Conservation (phyloP, 2,329 filamentous ascomycete species). For the Colletotrichum godetiae region DNA sequence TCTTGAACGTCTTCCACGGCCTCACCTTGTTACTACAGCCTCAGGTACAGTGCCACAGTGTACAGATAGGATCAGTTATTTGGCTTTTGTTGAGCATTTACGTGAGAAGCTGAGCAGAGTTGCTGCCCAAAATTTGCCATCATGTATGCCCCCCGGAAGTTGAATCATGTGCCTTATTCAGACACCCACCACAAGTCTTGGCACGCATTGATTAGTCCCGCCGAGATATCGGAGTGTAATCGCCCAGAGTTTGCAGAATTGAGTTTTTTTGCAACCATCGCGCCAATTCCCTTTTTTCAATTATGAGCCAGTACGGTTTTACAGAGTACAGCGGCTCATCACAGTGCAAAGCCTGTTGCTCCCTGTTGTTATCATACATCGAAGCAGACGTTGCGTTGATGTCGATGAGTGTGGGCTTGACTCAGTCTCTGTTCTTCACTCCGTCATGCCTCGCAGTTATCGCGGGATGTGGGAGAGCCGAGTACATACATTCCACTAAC, state of each 20-base stretch:
- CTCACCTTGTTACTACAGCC: neutral
- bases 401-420: neutral
- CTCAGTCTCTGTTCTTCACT: neutral
- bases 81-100: neutral
- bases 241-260: neutral
- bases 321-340: neutral
- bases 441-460: neutral
- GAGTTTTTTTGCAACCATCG: neutral
- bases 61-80: neutral
- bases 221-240: too few relatives aligned
- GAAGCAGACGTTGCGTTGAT: neutral
- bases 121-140: neutral
- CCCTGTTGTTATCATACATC: neutral
- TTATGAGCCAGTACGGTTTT: neutral
- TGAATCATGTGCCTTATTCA: neutral
- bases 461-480: neutral
- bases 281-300: neutral
- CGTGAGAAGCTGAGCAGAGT: neutral
- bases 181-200: too few relatives aligned
- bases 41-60: too few relatives aligned
- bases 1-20: neutral
- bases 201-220: too few relatives aligned
- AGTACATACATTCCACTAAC: neutral
- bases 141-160: neutral
- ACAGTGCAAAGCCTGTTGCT: neutral